Base-by-base conservation (phyloP, 2,329 filamentous ascomycete species). In the Septoria linicola region DNA sequence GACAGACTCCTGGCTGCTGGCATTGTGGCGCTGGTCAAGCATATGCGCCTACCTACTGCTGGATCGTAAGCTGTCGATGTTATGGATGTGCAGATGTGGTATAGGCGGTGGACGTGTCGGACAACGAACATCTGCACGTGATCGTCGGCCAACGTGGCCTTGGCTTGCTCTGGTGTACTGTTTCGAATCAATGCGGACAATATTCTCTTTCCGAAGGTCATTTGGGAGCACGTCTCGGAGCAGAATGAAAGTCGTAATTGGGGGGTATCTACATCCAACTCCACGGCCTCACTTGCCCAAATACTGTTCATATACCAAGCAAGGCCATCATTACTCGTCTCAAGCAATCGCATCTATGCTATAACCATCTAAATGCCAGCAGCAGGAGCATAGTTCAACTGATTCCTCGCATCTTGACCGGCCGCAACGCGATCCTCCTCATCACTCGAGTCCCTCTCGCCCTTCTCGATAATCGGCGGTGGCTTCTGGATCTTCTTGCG, bases 401-500 rank as follows among this genome's bases (percentile, higher is more conserved):
- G 27, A 27, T 48, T 40, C 11, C 44, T 31, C 16, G 10, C 16
- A 8, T 48, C 44, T 35, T 48, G 44, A 10, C 14, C 23, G 20
- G 44, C 44, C 31, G 35, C 20, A 10, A 48, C 44, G 4, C 13
- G n/a, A 2, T 48, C 44, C 20, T 48, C 44, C 35, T 48, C 44
- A 16, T 48, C 44, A n/a, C 34, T 48, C 21, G 25, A 48, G 1
- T 20, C 44, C 47, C 55, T 51, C 16, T 57, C 53, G 5, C 41
- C 55, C 37, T 59, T 70, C 54, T 68, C 68, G 48, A 72, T 70
- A 44, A 73, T 63, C 21, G 67, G 66, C 25, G 69, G 67, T 10
- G 71, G 71, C 63, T 70, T 70, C 13, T 54, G 49, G 39, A 71
- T 66, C 23, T 69, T 68, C 53, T 66, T 58, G 42, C 68, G 64